Base-by-base conservation (phyloP, 345 rosid species). In the Euphorbia tirucalli region DNA sequence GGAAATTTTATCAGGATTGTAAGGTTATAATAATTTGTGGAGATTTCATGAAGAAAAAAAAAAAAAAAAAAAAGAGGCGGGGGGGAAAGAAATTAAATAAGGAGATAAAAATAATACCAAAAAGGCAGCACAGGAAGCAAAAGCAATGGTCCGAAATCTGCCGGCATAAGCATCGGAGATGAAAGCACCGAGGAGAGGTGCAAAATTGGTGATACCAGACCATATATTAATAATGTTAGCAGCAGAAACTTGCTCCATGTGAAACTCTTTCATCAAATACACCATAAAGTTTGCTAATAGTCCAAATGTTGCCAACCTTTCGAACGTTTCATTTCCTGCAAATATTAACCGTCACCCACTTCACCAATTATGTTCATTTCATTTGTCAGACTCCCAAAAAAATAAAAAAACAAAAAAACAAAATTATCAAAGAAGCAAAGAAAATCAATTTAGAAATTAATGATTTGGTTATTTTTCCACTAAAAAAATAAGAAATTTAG, bases 261-360 rank as follows among this genome's bases (percentile, higher is more conserved):
- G 77, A 59, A 60, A 83, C 30, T 50, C 80, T 48, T 50, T 67
- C 59, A 61, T 30, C 50, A 74, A 57, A 52, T 83, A 83, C 68
- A 83, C 75, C 70, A 74, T 65, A 49, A 85, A 85, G 68, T 81
- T 83, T 1, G 85, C 79, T 0, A 58, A 18, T 65, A 83, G 32
- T 24, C 89, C 89, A 37, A 71, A 61, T 13, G 83, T 75, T 3
- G 83, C 89, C 64, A 85, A 18, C 71, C 85, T 80, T 78, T 83
- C 89, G 43, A 79, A 83, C 50, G 85, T 83, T 68, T 85, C 89
- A 35, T 85, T 85, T 61, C 87, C 87, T 81, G 83, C 58, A 25
- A 13, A 10, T 7, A 21, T 21, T 19, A 7, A 24, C 16, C 16
- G 2, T 22, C n/a, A n/a, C n/a, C n/a, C n/a, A n/a, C n/a, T n/a